Evolutionary conservation across 2,329 filamentous ascomycete species (phyloP).

Genomic region (Botrytis hyacinthi): DNA sequence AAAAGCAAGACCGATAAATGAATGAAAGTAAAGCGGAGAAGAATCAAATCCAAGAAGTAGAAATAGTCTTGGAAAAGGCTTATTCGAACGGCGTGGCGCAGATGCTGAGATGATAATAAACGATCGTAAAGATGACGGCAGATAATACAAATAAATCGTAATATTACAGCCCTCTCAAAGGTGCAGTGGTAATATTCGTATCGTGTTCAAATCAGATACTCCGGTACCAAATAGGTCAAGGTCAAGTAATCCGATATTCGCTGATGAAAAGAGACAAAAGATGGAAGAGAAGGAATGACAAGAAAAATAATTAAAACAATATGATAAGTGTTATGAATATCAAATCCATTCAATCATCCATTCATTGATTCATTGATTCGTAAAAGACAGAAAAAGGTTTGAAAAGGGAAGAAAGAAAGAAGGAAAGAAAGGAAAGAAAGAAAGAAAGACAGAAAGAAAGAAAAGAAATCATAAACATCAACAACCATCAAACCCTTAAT

Average conservation of each 20-base stretch:
- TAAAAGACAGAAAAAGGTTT: background rate
- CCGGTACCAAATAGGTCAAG: background rate
- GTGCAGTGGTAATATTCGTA: slow-evolving; percentile 24
- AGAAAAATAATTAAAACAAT: background rate
- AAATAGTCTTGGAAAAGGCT: slow-evolving; percentile 15
- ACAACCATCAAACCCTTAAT: background rate
- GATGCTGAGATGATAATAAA: background rate
- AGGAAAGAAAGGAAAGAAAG: too few relatives aligned
- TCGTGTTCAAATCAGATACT: background rate
- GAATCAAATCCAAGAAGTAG: slow-evolving; percentile 2
- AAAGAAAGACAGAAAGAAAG: too few relatives aligned
- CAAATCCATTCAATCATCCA: background rate
- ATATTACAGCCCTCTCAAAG: slow-evolving; percentile 34
- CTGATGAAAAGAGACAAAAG: background rate
- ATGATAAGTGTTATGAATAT: background rate
- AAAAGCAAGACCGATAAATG: slow-evolving; percentile 2
- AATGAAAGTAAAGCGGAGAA: background rate
- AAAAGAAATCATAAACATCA: background rate
- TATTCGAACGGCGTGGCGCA: slow-evolving; percentile 5
- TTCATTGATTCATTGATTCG: background rate
- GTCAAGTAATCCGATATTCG: background rate
- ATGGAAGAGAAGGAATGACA: background rate
- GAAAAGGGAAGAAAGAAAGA: background rate
- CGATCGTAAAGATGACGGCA: slow-evolving; percentile 12
- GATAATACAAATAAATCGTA: slow-evolving; percentile 3